Evolutionary conservation across 1,284 basidiomycete genomes (phyloP).

Genomic region (Tetrapyrgos nigripes): DNA sequence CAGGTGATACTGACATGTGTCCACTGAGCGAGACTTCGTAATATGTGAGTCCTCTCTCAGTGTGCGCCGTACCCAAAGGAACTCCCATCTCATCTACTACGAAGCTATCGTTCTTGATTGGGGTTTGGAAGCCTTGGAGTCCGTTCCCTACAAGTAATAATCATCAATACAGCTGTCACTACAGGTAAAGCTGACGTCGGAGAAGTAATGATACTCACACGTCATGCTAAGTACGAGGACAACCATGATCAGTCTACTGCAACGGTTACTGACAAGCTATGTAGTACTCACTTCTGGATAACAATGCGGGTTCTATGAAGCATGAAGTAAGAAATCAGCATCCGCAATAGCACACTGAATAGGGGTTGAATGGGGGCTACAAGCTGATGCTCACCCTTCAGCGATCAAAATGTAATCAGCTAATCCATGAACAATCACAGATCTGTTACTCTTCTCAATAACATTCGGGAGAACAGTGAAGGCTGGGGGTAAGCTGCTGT

Average conservation of each 20-base stretch:
- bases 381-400: constrained; percentile 62
- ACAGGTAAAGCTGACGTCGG: not conserved
- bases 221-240: constrained; percentile 59
- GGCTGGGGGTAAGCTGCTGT: constrained; percentile 65
- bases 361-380: not conserved
- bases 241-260: too few species aligned
- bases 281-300: constrained; percentile 65
- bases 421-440: constrained; percentile 75
- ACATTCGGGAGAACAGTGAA: constrained; percentile 73
- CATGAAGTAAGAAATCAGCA: not conserved
- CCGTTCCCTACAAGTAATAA: constrained; percentile 55
- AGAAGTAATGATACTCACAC: constrained; percentile 49
- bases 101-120: constrained; percentile 69
- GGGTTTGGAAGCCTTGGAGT: constrained; percentile 74
- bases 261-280: not conserved
- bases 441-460: constrained; percentile 76
- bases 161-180: too few species aligned
- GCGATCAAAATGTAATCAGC: constrained; percentile 76
- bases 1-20: constrained; percentile 61
- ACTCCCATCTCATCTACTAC: constrained; percentile 61
- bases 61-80: constrained; percentile 64
- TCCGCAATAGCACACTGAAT: not conserved
- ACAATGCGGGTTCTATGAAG: constrained; percentile 61
- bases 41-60: constrained; percentile 72
- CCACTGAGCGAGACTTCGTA: constrained; percentile 70